Evolutionary conservation across 2,329 filamentous ascomycete species (phyloP).

Genomic region (Cladobotryum mycophilum): DNA sequence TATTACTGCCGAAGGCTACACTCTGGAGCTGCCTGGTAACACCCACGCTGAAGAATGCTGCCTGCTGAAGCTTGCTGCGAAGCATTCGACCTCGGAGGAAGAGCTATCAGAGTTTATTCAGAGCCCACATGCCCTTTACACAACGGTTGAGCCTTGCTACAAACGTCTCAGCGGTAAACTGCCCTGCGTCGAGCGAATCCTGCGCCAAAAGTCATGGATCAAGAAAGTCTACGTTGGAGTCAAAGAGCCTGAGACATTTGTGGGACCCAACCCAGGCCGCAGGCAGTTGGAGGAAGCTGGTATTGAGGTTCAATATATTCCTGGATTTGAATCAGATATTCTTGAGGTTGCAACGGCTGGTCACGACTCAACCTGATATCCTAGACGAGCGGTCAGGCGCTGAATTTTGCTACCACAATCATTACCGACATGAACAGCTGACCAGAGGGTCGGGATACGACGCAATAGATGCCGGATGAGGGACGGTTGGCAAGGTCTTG

Average conservation of each 20-base stretch:
- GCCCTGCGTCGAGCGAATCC: slow-evolving; percentile 73
- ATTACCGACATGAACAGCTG: neutral
- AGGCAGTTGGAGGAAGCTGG: slow-evolving; percentile 64
- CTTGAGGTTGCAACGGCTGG: slow-evolving; percentile 76
- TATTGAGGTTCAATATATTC: slow-evolving; percentile 65
- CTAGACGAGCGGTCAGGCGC: neutral
- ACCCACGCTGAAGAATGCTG: slow-evolving; percentile 96
- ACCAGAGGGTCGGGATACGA: neutral
- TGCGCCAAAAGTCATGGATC: slow-evolving; percentile 56
- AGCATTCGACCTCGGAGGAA: slow-evolving; percentile 46
- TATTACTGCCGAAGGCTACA: slow-evolving; percentile 78
- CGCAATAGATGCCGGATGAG: too few species aligned
- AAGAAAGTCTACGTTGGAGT: slow-evolving; percentile 81
- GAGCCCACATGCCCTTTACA: slow-evolving; percentile 58
- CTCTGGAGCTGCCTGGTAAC: slow-evolving; percentile 83
- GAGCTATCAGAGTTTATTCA: slow-evolving; percentile 39
- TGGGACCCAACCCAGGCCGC: slow-evolving; percentile 72
- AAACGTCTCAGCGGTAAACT: slow-evolving; percentile 67
- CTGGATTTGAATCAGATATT: slow-evolving; percentile 75
- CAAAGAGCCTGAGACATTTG: slow-evolving; percentile 83
- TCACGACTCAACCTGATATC: slow-evolving; percentile 38
- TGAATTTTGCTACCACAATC: neutral
- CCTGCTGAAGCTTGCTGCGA: slow-evolving; percentile 62
- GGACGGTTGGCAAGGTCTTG: neutral
- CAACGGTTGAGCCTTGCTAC: slow-evolving; percentile 85